Percentiles rank a stretch among this genome's conserved stretches.
Evolutionary conservation across 2,329 filamentous ascomycete species (phyloP).

Genomic region (Colletotrichum acutatum): DNA sequence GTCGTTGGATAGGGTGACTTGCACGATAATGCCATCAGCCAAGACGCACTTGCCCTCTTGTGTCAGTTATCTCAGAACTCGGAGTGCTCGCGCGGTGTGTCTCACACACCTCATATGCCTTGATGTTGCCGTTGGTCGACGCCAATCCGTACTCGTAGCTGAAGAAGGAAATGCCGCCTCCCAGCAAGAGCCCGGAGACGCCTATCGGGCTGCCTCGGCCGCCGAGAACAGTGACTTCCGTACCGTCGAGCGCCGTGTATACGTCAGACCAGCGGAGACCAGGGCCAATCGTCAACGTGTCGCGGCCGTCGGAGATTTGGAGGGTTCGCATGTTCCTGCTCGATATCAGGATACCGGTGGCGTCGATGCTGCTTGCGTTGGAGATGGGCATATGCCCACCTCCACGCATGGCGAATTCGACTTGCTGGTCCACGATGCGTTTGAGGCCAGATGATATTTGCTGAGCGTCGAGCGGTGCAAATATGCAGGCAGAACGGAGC

Average conservation of each 20-base stretch:
- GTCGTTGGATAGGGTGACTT: constrained; percentile 45
- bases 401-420: too few species aligned
- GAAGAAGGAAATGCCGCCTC: background rate
- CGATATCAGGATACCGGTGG: too few species aligned
- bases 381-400: too few species aligned
- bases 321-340: too few species aligned
- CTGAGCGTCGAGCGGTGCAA: too few species aligned
- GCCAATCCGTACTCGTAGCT: background rate
- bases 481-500: background rate
- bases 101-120: background rate
- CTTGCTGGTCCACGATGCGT: too few species aligned
- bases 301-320: background rate
- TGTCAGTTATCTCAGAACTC: background rate
- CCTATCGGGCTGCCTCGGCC: background rate
- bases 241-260: background rate
- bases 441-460: too few species aligned
- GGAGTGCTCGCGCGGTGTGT: background rate
- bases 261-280: background rate
- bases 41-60: constrained; percentile 53
- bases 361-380: too few species aligned
- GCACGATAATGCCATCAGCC: constrained; percentile 56
- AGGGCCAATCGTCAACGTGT: background rate
- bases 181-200: background rate
- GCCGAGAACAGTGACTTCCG: background rate
- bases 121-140: background rate